These are phyloP conservation scores for Aspergillus oerlinghausenensis DNA, from an alignment of 2,329 filamentous ascomycete genomes.

Conservation along the genomic window DNA sequence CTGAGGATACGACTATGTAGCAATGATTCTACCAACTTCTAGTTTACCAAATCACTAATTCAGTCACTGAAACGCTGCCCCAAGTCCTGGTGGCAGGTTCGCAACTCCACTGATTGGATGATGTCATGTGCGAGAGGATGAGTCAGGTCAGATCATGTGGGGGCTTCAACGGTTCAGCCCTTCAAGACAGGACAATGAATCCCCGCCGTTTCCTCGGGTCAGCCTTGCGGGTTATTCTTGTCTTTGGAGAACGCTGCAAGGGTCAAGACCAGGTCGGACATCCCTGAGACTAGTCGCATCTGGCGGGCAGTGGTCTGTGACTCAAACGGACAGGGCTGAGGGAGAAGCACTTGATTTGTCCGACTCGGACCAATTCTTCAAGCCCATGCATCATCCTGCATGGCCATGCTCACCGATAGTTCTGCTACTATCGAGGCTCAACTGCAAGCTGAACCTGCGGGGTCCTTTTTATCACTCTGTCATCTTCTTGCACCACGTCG, in stretches of 20 bases:
- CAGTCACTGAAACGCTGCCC: background rate
- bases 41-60: background rate
- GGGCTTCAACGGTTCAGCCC: background rate
- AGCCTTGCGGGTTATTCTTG: background rate
- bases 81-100: background rate
- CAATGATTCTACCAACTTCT: background rate
- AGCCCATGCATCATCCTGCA: background rate
- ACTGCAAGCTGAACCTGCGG: background rate
- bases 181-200: background rate
- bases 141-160: background rate
- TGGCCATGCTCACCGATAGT: background rate
- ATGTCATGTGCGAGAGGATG: background rate
- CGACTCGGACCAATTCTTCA: background rate
- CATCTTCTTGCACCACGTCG: background rate
- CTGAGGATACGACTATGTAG: background rate
- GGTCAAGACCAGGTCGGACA: background rate
- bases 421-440: background rate
- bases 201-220: background rate
- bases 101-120: background rate
- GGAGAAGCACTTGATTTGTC: background rate
- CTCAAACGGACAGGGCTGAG: background rate
- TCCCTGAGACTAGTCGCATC: background rate
- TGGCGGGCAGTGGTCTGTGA: background rate
- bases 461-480: background rate
- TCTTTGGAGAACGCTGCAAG: background rate